Conservation (phyloP, 164 flowering plant species). For the Stephania japonica region DNA sequence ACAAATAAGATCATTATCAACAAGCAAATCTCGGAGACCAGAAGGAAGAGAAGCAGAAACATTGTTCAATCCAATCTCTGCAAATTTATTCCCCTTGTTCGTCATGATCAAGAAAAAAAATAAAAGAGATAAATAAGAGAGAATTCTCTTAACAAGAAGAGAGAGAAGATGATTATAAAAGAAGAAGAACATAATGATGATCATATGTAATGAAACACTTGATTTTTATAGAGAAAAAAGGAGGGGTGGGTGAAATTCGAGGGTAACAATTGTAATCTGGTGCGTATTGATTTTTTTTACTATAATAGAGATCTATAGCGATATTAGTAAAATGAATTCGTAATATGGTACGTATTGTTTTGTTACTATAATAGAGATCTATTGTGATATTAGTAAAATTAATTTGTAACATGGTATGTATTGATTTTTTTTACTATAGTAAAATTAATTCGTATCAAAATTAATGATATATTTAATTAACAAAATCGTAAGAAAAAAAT, state of each 20-base stretch:
- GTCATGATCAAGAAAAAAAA: neutral
- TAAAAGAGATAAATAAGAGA: neutral
- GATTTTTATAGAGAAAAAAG: neutral
- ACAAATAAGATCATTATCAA: conserved; percentile 28
- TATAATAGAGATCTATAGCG: neutral
- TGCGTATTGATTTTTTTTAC: neutral
- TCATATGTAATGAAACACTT: neutral
- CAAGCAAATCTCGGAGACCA: conserved; percentile 28
- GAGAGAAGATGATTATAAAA: neutral
- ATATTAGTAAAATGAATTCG: too few relatives aligned
- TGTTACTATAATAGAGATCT: too few relatives aligned
- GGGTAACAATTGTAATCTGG: neutral
- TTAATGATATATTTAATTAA: too few relatives aligned
- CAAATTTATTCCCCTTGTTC: neutral
- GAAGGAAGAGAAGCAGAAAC: conserved; percentile 8
- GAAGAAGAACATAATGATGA: too few relatives aligned
- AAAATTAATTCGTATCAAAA: too few relatives aligned
- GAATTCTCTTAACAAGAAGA: neutral
- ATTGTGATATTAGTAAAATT: too few relatives aligned
- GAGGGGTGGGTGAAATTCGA: neutral
- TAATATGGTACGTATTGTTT: too few relatives aligned
- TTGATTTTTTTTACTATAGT: too few relatives aligned
- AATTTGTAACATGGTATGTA: too few relatives aligned
- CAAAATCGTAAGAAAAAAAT: too few relatives aligned
- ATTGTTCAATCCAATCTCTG: neutral